A percentile compares a stretch with the other conserved stretches of the same genome.
Conservation (phyloP, 495 filamentous ascomycete genomes). For the Tetracladium setigerum region DNA sequence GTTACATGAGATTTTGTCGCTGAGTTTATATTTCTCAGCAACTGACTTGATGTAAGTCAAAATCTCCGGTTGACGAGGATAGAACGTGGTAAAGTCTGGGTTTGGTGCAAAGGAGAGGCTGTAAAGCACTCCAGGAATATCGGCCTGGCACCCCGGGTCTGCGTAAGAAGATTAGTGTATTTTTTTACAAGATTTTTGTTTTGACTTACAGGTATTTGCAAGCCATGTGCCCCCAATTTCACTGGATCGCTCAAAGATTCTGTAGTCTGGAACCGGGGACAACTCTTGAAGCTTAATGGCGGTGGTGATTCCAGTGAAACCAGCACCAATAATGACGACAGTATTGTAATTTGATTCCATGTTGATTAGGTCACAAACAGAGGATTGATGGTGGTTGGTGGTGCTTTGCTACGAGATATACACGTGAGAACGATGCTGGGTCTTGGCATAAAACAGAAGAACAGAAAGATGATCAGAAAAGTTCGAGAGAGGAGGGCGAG, state of each 20-base stretch:
- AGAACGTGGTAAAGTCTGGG: conserved; percentile 45
- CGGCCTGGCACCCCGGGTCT: conserved; percentile 4
- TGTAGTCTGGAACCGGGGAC: conserved; percentile 46
- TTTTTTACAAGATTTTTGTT: not conserved
- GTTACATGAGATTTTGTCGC: conserved; percentile 51
- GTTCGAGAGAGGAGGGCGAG: no score
- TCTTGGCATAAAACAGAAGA: no score
- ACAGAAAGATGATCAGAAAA: no score
- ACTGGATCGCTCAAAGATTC: conserved; percentile 47
- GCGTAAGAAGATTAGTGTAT: not conserved
- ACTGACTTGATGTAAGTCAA: conserved; percentile 51
- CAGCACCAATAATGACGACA: conserved; percentile 48
- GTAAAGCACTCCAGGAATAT: no score
- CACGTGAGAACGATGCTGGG: no score
- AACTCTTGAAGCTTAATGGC: conserved; percentile 46
- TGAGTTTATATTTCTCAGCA: conserved; percentile 48
- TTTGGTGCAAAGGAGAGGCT: conserved; percentile 57
- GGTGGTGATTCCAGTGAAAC: conserved; percentile 38
- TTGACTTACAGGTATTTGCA: conserved; percentile 43
- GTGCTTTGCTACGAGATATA: no score
- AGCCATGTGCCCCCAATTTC: conserved; percentile 49
- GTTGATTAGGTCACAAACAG: no score
- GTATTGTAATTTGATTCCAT: no score
- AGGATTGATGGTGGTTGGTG: no score
- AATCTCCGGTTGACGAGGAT: conserved; percentile 50